These are phyloP conservation scores for Boeremia exigua DNA, from an alignment of 2,329 filamentous ascomycete species.

Conservation along the genomic window DNA sequence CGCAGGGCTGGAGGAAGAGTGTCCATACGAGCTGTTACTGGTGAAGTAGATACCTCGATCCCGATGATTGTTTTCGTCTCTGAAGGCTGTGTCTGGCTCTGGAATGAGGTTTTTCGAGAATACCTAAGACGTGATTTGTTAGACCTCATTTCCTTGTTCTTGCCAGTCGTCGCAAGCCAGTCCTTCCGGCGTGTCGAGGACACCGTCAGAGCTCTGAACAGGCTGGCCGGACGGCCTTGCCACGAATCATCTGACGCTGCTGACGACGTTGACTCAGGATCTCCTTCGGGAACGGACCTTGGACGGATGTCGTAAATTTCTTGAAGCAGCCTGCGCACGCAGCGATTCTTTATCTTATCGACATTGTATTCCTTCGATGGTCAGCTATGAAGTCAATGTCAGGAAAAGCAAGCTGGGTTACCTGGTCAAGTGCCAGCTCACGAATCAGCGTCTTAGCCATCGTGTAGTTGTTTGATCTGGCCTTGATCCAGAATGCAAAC, in stretches of 20 bases:
- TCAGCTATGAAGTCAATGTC: neutral
- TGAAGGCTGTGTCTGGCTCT: neutral
- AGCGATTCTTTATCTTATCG: slow-evolving; percentile 19
- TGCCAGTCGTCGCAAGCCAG: neutral
- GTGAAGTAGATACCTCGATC: neutral
- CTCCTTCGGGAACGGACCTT: slow-evolving; percentile 2
- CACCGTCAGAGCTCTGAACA: neutral
- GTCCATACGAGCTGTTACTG: slow-evolving; percentile 4
- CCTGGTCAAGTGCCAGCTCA: slow-evolving; percentile 37
- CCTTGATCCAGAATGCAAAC: slow-evolving; percentile 35
- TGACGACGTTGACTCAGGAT: neutral
- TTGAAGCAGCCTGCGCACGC: slow-evolving; percentile 23
- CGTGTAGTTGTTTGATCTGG: slow-evolving; percentile 28
- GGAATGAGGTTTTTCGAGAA: neutral
- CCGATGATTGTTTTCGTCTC: neutral
- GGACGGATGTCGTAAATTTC: slow-evolving; percentile 17
- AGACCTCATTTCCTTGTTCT: slow-evolving; percentile 1
- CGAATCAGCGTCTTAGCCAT: slow-evolving; percentile 33
- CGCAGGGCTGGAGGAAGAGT: slow-evolving; percentile 6
- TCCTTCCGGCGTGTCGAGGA: neutral
- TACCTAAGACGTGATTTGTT: slow-evolving; percentile 2
- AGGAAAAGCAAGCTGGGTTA: neutral
- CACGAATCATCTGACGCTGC: neutral
- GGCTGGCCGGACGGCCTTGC: neutral
- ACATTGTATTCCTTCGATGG: slow-evolving; percentile 26